A percentile compares a stretch with the other conserved stretches of the same genome.
These are phyloP conservation scores for Magnolia changhungtana DNA, from an alignment of 164 flowering plant species.

Conservation along the genomic window DNA sequence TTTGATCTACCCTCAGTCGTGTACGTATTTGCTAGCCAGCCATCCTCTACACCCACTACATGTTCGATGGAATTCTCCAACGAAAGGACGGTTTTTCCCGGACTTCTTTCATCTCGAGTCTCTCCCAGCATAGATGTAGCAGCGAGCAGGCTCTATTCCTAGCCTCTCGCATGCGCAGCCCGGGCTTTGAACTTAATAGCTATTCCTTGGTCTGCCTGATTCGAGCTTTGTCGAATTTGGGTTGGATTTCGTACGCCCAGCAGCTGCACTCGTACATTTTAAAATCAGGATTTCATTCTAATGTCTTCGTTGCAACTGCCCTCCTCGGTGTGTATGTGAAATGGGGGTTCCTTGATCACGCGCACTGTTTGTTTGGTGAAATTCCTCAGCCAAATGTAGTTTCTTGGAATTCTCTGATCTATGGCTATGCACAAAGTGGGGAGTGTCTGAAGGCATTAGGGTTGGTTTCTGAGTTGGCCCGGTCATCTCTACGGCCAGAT, in stretches of 20 bases:
- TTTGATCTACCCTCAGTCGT: no score
- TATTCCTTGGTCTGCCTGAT: conserved; percentile 36
- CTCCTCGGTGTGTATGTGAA: conserved; percentile 39
- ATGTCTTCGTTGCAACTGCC: conserved; percentile 40
- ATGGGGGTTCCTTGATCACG: conserved; percentile 27
- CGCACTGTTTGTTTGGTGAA: conserved; percentile 54
- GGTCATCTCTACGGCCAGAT: conserved; percentile 33
- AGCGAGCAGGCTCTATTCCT: conserved; percentile 14
- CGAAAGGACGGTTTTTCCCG: conserved; percentile 6
- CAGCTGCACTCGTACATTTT: conserved; percentile 47
- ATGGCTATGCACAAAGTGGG: conserved; percentile 50
- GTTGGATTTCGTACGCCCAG: conserved; percentile 24
- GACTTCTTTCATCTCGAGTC: conserved; percentile 4
- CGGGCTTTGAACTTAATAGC: conserved; percentile 27
- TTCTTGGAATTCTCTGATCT: conserved; percentile 67
- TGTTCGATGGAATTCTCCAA: neutral
- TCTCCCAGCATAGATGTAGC: conserved; percentile 9
- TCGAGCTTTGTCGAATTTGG: conserved; percentile 31
- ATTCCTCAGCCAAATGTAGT: conserved; percentile 53
- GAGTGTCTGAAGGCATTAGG: conserved; percentile 29
- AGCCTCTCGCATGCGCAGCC: conserved; percentile 21
- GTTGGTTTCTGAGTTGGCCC: conserved; percentile 41
- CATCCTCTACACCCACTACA: neutral
- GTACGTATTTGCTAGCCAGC: neutral
- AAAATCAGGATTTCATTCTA: conserved; percentile 42